Conservation (phyloP, 805 yeast genomes). For the Cyberlindnera euphorbiiphila region DNA sequence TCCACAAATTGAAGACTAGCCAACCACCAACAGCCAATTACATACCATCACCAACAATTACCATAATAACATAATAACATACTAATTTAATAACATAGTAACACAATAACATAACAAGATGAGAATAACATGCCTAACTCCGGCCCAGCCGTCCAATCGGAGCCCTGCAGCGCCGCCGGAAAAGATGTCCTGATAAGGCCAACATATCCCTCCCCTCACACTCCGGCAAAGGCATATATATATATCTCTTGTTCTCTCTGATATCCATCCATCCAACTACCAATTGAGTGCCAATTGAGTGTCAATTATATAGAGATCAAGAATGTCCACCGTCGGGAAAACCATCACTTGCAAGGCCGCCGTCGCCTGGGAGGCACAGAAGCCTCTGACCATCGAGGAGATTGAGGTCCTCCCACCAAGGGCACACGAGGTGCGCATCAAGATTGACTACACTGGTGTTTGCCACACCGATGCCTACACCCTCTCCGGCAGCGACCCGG, state of each 20-base stretch:
- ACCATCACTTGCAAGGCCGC: slow-evolving; percentile 91
- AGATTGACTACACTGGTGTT: slow-evolving; percentile 84
- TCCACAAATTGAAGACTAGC: too few species aligned
- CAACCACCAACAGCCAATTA: too few species aligned
- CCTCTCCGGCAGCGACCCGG: slow-evolving; percentile 90
- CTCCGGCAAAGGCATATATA: neutral
- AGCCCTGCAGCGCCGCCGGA: slow-evolving; percentile 9
- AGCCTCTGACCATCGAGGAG: slow-evolving; percentile 78
- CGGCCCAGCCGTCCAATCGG: slow-evolving; percentile 13
- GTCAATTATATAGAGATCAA: neutral
- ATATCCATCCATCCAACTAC: neutral
- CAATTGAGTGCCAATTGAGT: neutral
- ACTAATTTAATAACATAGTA: too few species aligned
- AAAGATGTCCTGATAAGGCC: slow-evolving; percentile 3
- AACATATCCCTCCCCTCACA: neutral
- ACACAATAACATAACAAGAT: too few species aligned
- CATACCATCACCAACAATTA: too few species aligned
- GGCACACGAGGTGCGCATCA: slow-evolving; percentile 96
- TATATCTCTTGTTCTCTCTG: neutral
- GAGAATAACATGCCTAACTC: neutral
- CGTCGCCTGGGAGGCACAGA: slow-evolving; percentile 94
- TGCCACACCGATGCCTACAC: slow-evolving; percentile 99
- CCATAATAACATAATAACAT: too few species aligned
- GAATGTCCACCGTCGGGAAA: slow-evolving; percentile 24
- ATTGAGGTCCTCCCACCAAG: slow-evolving; percentile 90